These are phyloP conservation scores for Penicillium robsamsonii DNA, from an alignment of 495 filamentous ascomycete species.

Conservation along the genomic window DNA sequence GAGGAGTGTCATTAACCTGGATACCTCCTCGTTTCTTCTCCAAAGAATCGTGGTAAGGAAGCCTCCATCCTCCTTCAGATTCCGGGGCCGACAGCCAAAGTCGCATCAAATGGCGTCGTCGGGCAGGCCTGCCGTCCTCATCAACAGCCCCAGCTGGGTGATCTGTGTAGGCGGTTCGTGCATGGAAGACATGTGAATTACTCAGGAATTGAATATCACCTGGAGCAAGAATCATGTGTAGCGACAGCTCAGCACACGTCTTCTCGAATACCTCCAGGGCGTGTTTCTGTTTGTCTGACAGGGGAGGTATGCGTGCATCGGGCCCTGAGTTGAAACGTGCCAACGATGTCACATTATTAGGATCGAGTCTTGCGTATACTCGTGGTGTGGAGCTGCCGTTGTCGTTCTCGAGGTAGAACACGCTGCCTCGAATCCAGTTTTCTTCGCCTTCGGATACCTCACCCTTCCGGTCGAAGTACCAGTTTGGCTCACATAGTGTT, in stretches of 20 bases:
- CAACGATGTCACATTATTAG: constrained; percentile 66
- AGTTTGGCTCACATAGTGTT: constrained; percentile 65
- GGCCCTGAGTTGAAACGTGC: constrained; percentile 56
- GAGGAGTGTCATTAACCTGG: constrained; percentile 70
- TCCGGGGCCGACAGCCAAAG: constrained; percentile 77
- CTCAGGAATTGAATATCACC: constrained; percentile 72
- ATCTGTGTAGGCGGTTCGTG: constrained; percentile 62
- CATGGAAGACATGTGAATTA: constrained; percentile 64
- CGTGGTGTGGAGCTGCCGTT: constrained; percentile 30
- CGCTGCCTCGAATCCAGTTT: constrained; percentile 63
- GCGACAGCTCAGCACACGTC: constrained; percentile 56
- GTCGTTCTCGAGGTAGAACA: constrained; percentile 67
- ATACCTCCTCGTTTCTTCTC: constrained; percentile 80
- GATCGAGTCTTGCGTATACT: constrained; percentile 56
- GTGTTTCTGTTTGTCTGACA: constrained; percentile 58
- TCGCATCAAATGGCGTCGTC: constrained; percentile 70
- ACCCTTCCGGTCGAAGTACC: constrained; percentile 90
- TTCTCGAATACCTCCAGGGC: constrained; percentile 61
- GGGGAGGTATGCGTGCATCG: constrained; percentile 52
- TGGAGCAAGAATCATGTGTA: constrained; percentile 71
- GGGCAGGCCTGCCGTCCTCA: constrained; percentile 37
- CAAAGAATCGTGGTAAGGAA: constrained; percentile 68
- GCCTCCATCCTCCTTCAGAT: constrained; percentile 73
- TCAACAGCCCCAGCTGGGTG: constrained; percentile 45
- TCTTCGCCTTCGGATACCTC: constrained; percentile 68